A percentile compares a stretch with the other conserved stretches of the same genome.
phyloP scores from a whole-genome alignment of 495 filamentous ascomycete genomes.

The Aspergillus diversus region DNA sequence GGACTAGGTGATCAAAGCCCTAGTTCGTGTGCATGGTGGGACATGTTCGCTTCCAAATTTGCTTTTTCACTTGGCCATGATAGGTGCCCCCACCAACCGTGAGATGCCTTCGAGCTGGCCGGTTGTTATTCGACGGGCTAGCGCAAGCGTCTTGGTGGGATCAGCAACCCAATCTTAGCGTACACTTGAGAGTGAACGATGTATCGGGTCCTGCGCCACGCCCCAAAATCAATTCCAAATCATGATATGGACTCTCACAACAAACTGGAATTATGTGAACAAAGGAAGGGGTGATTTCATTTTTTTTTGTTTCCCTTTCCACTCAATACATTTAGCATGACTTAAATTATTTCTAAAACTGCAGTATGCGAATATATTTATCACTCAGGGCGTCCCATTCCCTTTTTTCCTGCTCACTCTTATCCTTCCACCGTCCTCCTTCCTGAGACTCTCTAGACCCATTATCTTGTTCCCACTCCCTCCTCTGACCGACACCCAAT shows the following conservation, averaged over 20 bases:
- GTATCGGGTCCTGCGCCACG: constrained; percentile 26
- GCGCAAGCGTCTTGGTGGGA: constrained; percentile 28
- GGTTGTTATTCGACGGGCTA: constrained; percentile 21
- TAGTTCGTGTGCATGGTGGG: constrained; percentile 27
- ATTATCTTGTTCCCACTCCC: constrained; percentile 1
- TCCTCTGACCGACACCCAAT: constrained; percentile 13
- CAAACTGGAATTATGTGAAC: constrained; percentile 30
- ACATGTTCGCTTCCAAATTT: constrained; percentile 23
- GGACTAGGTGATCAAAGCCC: constrained; percentile 25
- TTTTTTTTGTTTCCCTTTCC: constrained; percentile 11
- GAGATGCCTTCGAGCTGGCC: constrained; percentile 20
- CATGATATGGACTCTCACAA: constrained; percentile 25
- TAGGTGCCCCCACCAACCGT: constrained; percentile 24
- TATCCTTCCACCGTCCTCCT: not conserved
- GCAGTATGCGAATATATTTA: constrained; percentile 29
- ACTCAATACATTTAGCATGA: constrained; percentile 24
- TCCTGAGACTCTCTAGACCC: not conserved
- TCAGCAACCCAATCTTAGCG: constrained; percentile 30
- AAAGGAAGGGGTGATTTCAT: constrained; percentile 7
- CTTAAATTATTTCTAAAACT: constrained; percentile 22
- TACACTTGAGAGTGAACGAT: constrained; percentile 20
- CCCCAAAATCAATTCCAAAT: constrained; percentile 30
- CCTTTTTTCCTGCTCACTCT: constrained; percentile 4
- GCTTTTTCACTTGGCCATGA: constrained; percentile 19
- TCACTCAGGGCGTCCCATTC: constrained; percentile 21